phyloP scores from a whole-genome alignment of 306 rosid species.

The Corylus heterophylla region DNA sequence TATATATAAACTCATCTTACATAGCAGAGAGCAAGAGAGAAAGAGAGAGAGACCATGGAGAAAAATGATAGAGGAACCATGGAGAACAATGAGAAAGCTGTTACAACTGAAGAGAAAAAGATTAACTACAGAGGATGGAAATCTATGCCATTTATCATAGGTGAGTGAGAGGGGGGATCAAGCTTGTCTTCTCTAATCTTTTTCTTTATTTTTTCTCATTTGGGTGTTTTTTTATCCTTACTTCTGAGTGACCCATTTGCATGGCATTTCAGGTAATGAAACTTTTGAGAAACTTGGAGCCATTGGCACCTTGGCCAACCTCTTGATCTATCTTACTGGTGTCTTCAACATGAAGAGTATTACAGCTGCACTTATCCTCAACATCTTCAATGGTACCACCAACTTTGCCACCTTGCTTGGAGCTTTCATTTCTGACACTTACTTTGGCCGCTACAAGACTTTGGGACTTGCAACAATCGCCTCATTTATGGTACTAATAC shows the following conservation, averaged over 20 bases:
- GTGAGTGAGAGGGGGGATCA: conserved; percentile 31
- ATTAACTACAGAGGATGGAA: conserved; percentile 79
- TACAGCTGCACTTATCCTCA: conserved; percentile 62
- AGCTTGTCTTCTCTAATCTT: neutral
- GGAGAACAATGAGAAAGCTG: conserved; percentile 35
- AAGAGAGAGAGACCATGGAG: conserved; percentile 26
- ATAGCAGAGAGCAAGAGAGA: neutral
- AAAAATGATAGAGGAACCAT: conserved; percentile 23
- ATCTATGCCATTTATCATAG: conserved; percentile 89
- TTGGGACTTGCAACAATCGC: conserved; percentile 53
- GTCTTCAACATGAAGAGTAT: conserved; percentile 77
- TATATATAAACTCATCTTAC: neutral
- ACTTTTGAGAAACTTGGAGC: conserved; percentile 91
- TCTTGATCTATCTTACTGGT: conserved; percentile 70
- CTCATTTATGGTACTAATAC: conserved; percentile 64
- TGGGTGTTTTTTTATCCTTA: conserved; percentile 1
- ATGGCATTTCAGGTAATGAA: conserved; percentile 69
- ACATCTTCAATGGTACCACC: conserved; percentile 74
- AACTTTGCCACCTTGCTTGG: conserved; percentile 76
- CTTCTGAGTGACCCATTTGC: conserved; percentile 9
- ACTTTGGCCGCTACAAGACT: conserved; percentile 80
- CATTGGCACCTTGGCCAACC: conserved; percentile 70
- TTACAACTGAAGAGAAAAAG: conserved; percentile 28
- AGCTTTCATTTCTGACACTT: conserved; percentile 73
- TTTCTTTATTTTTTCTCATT: neutral